A percentile compares a stretch with the other conserved stretches of the same genome.
phyloP scores from a whole-genome alignment of 2,329 filamentous ascomycete species.

The Colletotrichum navitas region DNA sequence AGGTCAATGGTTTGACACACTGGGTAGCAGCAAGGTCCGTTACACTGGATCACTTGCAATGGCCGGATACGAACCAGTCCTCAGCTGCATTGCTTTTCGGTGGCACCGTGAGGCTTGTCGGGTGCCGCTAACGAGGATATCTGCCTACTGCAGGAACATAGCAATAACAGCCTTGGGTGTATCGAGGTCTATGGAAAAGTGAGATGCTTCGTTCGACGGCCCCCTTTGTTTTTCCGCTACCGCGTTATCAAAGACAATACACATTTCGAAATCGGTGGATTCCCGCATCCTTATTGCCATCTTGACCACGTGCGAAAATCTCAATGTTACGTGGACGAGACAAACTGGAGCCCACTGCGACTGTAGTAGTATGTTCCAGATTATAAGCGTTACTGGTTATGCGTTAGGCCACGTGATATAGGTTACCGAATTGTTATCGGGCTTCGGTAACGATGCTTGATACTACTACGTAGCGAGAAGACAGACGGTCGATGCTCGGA shows the following conservation, averaged over 20 bases:
- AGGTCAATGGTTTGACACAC: not conserved
- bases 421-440: not conserved
- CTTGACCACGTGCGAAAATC: no score
- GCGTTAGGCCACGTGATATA: not conserved
- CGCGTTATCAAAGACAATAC: not conserved
- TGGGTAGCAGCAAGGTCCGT: not conserved
- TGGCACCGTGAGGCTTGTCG: not conserved
- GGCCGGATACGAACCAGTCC: not conserved
- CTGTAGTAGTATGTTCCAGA: no score
- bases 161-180: not conserved
- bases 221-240: no score
- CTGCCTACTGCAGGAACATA: not conserved
- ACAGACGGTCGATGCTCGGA: not conserved
- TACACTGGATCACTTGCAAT: no score
- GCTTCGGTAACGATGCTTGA: not conserved
- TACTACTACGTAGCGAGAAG: not conserved
- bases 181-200: not conserved
- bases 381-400: no score
- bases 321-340: not conserved
- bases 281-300: not conserved
- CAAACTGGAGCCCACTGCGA: no score
- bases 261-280: not conserved
- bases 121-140: no score
- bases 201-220: no score
- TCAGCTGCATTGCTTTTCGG: not conserved